phyloP scores from a whole-genome alignment of 2,329 filamentous ascomycete genomes.

The Coleophoma crateriformis region DNA sequence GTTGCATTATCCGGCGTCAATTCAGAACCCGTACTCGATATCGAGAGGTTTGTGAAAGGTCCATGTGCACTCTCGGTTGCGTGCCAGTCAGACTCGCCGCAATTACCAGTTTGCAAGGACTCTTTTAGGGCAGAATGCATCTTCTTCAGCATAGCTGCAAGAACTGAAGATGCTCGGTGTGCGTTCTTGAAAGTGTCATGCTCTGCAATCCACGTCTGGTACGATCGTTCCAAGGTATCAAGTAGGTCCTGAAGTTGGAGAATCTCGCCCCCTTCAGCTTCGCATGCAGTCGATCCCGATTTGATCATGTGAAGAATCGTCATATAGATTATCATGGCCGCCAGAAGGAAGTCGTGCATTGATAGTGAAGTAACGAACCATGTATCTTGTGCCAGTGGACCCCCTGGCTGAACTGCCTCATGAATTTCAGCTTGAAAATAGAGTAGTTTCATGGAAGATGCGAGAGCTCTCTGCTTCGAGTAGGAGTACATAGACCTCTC shows the following conservation, averaged over 20 bases:
- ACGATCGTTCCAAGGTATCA: constrained; percentile 13
- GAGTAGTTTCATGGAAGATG: constrained; percentile 42
- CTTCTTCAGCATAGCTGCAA: constrained; percentile 15
- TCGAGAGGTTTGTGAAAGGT: too few species aligned
- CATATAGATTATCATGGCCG: constrained; percentile 55
- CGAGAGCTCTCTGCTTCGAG: constrained; percentile 44
- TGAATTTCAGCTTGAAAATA: constrained; percentile 41
- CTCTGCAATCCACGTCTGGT: constrained; percentile 9
- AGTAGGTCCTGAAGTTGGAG: constrained; percentile 4
- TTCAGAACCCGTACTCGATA: too few species aligned
- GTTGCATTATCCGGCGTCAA: too few species aligned
- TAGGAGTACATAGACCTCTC: constrained; percentile 41
- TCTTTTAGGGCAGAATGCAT: constrained; percentile 4
- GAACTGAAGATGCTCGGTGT: constrained; percentile 10
- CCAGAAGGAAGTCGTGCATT: constrained; percentile 56
- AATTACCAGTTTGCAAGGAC: not conserved
- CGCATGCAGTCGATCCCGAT: not conserved
- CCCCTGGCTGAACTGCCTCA: constrained; percentile 45
- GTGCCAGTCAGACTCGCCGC: too few species aligned
- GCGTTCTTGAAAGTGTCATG: constrained; percentile 4
- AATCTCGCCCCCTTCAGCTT: constrained; percentile 1
- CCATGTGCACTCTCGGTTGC: too few species aligned
- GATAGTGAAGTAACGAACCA: constrained; percentile 54
- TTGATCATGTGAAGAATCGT: constrained; percentile 10
- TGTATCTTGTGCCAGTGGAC: constrained; percentile 42